phyloP scores from a whole-genome alignment of 257 asterid species.

The Ballota nigra region DNA sequence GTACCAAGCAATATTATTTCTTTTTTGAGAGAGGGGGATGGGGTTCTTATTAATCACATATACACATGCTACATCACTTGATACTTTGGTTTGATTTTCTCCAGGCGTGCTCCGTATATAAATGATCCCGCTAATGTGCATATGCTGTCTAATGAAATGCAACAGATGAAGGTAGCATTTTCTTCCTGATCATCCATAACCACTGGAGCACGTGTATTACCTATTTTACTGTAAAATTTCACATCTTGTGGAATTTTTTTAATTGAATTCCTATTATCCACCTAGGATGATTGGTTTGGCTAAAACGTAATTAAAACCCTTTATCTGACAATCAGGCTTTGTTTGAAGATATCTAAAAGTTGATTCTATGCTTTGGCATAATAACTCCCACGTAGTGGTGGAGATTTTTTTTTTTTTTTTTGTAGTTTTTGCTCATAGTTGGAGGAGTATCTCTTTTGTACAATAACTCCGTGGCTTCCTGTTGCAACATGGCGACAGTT shows the following conservation, averaged over 20 bases:
- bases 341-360: neutral
- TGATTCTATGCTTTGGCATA: slow-evolving; percentile 1
- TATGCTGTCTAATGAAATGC: slow-evolving; percentile 33
- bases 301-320: neutral
- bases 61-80: neutral
- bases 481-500: neutral
- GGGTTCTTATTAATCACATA: neutral
- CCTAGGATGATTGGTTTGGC: neutral
- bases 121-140: slow-evolving; percentile 33
- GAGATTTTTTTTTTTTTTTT: neutral
- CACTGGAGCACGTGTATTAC: neutral
- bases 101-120: slow-evolving; percentile 37
- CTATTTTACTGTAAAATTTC: neutral
- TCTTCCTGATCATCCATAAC: slow-evolving; percentile 14
- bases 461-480: neutral
- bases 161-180: slow-evolving; percentile 40
- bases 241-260: neutral
- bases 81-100: slow-evolving; percentile 19
- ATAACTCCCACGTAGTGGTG: neutral
- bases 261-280: neutral
- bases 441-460: neutral
- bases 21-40: neutral
- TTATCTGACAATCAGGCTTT: neutral
- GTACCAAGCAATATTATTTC: too few relatives aligned
- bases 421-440: neutral